Evolutionary conservation across 306 rosid genomes (phyloP).

Genomic region (Carpinus fangiana): DNA sequence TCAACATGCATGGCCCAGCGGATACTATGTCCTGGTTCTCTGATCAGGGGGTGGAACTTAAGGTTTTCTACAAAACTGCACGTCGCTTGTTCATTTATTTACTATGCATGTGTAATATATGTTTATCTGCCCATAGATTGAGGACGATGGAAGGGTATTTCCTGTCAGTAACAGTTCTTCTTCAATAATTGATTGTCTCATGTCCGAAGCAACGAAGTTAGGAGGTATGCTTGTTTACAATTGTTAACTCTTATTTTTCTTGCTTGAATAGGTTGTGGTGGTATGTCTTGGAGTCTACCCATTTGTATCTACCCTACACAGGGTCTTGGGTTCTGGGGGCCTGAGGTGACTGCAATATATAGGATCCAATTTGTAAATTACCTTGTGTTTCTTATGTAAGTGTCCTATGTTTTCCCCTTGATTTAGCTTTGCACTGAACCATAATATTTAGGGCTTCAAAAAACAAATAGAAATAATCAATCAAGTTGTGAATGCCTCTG

Average conservation of each 20-base stretch:
- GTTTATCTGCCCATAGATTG: conserved; percentile 48
- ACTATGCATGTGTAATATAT: conserved; percentile 29
- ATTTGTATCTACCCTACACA: not conserved
- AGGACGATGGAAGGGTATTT: conserved; percentile 95
- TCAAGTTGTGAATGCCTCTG: not conserved
- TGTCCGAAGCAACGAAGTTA: conserved; percentile 57
- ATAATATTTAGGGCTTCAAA: not conserved
- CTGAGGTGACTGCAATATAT: not conserved
- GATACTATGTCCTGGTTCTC: conserved; percentile 97
- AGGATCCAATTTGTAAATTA: conserved; percentile 1
- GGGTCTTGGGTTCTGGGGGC: not conserved
- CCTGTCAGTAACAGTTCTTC: conserved; percentile 90
- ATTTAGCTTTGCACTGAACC: not conserved
- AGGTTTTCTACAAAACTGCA: conserved; percentile 51
- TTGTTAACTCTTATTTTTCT: conserved; percentile 16
- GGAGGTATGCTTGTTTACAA: conserved; percentile 53
- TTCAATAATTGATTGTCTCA: conserved; percentile 80
- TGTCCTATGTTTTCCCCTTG: not conserved
- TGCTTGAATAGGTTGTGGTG: conserved; percentile 11
- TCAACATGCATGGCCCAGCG: conserved; percentile 60
- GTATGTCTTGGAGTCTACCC: not conserved
- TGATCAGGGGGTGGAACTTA: conserved; percentile 83
- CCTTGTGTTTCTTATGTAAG: not conserved
- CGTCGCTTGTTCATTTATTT: conserved; percentile 23
- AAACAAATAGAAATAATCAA: not conserved